Evolutionary conservation across 352 stramenopile genomes (phyloP).

Genomic region (Phytophthora sp.): DNA sequence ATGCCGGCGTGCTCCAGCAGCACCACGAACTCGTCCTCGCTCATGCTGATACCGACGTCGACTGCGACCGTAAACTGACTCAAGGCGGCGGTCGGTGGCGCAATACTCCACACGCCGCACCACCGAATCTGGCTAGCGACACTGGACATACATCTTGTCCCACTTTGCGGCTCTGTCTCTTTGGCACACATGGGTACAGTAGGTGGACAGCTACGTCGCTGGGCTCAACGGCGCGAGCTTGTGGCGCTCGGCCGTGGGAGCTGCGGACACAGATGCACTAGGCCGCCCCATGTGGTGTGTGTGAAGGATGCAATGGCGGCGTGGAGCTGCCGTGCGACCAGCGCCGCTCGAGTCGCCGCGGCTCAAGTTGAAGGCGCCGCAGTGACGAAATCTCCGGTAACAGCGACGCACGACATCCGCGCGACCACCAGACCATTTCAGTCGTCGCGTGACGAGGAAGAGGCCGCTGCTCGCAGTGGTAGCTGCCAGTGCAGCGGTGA

Average conservation of each 20-base stretch:
- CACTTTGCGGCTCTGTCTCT: slow-evolving; percentile 19
- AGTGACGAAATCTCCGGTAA: slow-evolving; percentile 1
- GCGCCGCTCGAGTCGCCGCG: neutral
- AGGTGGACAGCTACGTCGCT: neutral
- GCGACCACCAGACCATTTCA: slow-evolving; percentile 3
- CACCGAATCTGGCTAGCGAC: neutral
- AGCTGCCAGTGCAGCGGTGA: neutral
- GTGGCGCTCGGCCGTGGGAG: neutral
- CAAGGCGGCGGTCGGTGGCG: slow-evolving; percentile 5
- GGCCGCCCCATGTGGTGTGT: neutral
- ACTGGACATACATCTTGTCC: slow-evolving; percentile 8
- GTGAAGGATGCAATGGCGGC: neutral
- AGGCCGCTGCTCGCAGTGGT: neutral
- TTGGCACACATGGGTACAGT: slow-evolving; percentile 22
- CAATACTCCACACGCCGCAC: neutral
- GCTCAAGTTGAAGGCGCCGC: slow-evolving; percentile 11
- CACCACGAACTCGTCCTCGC: slow-evolving; percentile 88
- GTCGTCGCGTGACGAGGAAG: slow-evolving; percentile 19
- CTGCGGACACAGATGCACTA: neutral
- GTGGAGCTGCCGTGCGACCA: neutral
- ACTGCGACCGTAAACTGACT: neutral
- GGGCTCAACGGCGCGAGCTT: slow-evolving; percentile 1
- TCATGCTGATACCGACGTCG: slow-evolving; percentile 45
- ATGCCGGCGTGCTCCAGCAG: slow-evolving; percentile 81
- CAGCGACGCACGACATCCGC: slow-evolving; percentile 8